phyloP scores from a whole-genome alignment of 768 basidiomycete genomes.

The Tricholoma sp. region DNA sequence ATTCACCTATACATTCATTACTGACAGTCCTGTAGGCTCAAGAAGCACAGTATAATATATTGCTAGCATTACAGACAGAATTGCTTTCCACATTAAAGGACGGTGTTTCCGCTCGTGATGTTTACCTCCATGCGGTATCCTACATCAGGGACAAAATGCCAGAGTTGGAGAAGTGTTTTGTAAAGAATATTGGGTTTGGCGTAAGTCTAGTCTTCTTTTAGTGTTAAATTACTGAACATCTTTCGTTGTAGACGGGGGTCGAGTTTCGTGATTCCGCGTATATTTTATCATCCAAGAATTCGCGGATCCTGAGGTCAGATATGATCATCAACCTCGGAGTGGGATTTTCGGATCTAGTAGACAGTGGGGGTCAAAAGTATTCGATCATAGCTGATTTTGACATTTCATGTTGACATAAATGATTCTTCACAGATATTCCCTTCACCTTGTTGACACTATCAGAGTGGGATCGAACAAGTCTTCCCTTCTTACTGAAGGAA shows the following conservation, averaged over 20 bases:
- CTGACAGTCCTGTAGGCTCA: conserved; percentile 58
- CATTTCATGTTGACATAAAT: not conserved
- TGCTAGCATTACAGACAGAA: conserved; percentile 75
- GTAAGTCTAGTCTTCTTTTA: conserved; percentile 38
- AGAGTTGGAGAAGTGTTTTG: conserved; percentile 77
- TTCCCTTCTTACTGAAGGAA: conserved; percentile 75
- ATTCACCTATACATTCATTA: not conserved
- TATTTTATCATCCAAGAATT: conserved; percentile 77
- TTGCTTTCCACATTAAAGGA: conserved; percentile 74
- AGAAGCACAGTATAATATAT: conserved; percentile 80
- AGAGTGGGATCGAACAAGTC: conserved; percentile 65
- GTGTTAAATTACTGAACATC: not conserved
- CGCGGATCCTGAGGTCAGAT: conserved; percentile 59
- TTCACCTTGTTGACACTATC: conserved; percentile 87
- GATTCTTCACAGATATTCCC: conserved; percentile 58
- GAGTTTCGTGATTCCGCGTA: conserved; percentile 92
- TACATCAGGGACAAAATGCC: conserved; percentile 75
- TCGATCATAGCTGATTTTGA: conserved; percentile 10
- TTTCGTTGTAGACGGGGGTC: conserved; percentile 70
- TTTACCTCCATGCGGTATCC: conserved; percentile 72
- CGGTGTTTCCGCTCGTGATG: conserved; percentile 68
- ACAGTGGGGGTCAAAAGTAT: conserved; percentile 75
- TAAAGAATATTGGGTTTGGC: conserved; percentile 87
- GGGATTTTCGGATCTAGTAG: conserved; percentile 80
- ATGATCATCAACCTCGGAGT: conserved; percentile 86